Base-by-base conservation (phyloP, 179 eudicot genomes). In the Dionaea muscipula region DNA sequence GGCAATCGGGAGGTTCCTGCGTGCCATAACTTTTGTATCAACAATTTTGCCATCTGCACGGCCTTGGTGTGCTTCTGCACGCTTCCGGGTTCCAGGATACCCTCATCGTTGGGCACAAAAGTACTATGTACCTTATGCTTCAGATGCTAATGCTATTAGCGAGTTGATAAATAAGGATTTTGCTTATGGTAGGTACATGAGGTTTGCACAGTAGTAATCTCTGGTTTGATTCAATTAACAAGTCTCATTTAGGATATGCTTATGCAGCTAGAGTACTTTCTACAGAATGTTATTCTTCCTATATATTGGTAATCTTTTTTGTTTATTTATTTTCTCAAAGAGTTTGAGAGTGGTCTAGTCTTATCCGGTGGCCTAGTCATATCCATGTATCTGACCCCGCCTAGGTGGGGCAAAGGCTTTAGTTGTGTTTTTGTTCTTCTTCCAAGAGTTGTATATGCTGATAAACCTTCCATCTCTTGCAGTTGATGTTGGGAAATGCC, bases 21-120 rank as follows among this genome's bases (percentile, higher is more conserved):
- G 99, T 51, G 71, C 86, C 51, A 58, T 91, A 68, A 72, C 72
- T 63, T 91, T 91, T 66, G 77, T 72, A 9, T 75, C 94, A 36
- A 91, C 96, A 7, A 88, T 87, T 64, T 65, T 91, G 27, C 99
- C 99, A 66, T 91, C 96, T 20, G 75, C 99, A 35, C 81, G 96
- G 33, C 96, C 96, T 35, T 91, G 99, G 99, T 91, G 99, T 71
- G 96, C 99, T 38, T 72, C 82, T 52, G 58, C 75, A 65, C 87
- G 99, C 13, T 91, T 75, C 61, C 60, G 40, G 26, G 81, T 84
- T 60, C 99, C 99, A 41, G 57, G 61, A 50, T 64, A 84, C 67
- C 96, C 99, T 61, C 95, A 91, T 71, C 80, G 51, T 22, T 91
- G 99, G 99, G 96, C 86, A 21, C 96, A 88, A 69, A 82, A 91